phyloP scores from a whole-genome alignment of 1,284 basidiomycete species.

The Bondarzewia mesenterica region DNA sequence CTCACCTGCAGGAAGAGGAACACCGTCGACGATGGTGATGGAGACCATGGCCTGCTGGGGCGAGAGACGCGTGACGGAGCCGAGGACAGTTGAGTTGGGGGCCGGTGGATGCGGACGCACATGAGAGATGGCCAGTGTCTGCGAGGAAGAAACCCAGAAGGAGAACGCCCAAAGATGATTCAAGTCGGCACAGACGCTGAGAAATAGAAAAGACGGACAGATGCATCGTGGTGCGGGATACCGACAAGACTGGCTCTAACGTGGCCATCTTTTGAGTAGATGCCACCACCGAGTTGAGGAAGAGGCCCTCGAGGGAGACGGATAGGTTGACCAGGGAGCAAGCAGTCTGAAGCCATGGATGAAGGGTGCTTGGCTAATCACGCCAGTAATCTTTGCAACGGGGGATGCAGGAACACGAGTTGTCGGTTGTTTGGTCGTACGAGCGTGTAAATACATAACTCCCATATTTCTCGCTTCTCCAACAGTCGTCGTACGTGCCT shows the following conservation, averaged over 20 bases:
- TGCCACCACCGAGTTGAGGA: constrained; percentile 59
- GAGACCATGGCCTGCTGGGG: constrained; percentile 83
- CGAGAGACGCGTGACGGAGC: constrained; percentile 79
- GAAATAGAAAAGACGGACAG: constrained; percentile 43
- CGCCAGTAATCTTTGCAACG: constrained; percentile 1
- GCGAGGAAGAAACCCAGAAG: constrained; percentile 18
- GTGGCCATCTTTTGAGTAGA: constrained; percentile 59
- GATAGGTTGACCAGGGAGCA: constrained; percentile 82
- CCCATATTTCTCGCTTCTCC: neutral
- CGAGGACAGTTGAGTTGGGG: constrained; percentile 69
- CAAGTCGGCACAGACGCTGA: constrained; percentile 16
- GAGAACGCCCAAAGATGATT: constrained; percentile 16
- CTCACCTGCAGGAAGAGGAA: constrained; percentile 84
- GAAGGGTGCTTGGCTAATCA: neutral
- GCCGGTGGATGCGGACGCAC: constrained; percentile 61
- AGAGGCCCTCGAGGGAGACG: constrained; percentile 47
- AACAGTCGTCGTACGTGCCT: too few species aligned
- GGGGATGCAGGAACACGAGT: constrained; percentile 5
- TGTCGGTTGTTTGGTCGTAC: constrained; percentile 3
- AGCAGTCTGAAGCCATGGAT: constrained; percentile 29
- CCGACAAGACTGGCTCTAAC: constrained; percentile 73
- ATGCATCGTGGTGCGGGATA: constrained; percentile 50
- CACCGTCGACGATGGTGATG: constrained; percentile 85
- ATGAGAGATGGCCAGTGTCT: constrained; percentile 54
- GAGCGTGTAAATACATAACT: constrained; percentile 8